Evolutionary conservation across 805 yeast species (phyloP).

Genomic region (Yarrowia sp.): DNA sequence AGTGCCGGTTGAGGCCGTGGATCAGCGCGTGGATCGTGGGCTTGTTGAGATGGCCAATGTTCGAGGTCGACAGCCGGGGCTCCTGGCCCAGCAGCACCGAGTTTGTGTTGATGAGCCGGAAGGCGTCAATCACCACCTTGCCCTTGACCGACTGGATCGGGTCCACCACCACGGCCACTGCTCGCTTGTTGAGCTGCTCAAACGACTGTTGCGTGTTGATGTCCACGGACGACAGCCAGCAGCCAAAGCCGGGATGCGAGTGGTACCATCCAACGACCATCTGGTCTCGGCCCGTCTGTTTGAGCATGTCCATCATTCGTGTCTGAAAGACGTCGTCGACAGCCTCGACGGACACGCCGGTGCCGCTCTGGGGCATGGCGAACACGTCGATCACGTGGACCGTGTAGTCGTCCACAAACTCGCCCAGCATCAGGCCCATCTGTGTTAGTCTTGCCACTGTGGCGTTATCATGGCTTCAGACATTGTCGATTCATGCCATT

Average conservation of each 20-base stretch:
- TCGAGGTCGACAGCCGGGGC: slow-evolving; percentile 96
- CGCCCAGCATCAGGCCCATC: slow-evolving; percentile 99
- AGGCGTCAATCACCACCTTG: slow-evolving; percentile 97
- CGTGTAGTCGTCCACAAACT: slow-evolving; percentile 94
- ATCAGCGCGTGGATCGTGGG: slow-evolving; percentile 96
- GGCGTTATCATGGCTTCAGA: neutral
- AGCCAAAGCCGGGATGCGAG: slow-evolving; percentile 99
- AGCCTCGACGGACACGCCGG: slow-evolving; percentile 98
- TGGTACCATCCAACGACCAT: slow-evolving; percentile 99
- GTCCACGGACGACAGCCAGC: slow-evolving; percentile 98
- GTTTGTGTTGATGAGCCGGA: slow-evolving; percentile 85
- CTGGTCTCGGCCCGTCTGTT: slow-evolving; percentile 98
- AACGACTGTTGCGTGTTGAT: slow-evolving; percentile 97
- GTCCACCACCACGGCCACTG: slow-evolving; percentile 97
- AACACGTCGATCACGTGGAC: slow-evolving; percentile 96
- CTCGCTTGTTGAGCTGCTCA: slow-evolving; percentile 91
- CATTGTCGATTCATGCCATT: neutral
- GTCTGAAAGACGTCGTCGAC: slow-evolving; percentile 99
- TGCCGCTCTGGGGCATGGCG: slow-evolving; percentile 97
- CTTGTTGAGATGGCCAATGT: slow-evolving; percentile 90
- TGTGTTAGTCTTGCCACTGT: slow-evolving; percentile 12
- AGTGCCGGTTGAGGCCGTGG: slow-evolving; percentile 95
- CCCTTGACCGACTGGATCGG: slow-evolving; percentile 99
- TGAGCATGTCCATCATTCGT: slow-evolving; percentile 98
- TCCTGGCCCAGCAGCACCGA: slow-evolving; percentile 93